Conservation (phyloP, 2,329 filamentous ascomycete species). For the Botryotinia narcissicola region DNA sequence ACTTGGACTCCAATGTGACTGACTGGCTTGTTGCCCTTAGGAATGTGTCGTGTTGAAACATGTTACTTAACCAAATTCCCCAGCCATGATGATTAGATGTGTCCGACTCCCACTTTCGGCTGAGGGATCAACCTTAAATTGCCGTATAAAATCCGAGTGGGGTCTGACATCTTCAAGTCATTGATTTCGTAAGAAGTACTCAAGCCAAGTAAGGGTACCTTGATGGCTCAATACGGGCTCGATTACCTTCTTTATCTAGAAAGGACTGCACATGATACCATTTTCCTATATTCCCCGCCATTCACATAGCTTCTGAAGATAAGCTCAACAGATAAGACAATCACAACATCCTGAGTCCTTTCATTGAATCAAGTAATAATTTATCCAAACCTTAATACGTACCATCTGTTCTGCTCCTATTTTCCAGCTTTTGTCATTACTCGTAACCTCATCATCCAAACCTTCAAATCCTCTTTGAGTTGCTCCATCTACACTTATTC, state of each 20-base stretch:
- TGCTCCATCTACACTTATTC: neutral
- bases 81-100: neutral
- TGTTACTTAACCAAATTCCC: neutral
- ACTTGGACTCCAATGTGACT: neutral
- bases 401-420: neutral
- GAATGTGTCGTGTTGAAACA: neutral
- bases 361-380: neutral
- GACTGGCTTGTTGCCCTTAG: neutral
- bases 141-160: neutral
- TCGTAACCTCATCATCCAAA: neutral
- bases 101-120: neutral
- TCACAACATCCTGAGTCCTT: neutral
- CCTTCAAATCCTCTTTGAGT: neutral
- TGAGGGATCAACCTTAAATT: neutral
- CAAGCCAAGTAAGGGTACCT: neutral
- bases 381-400: neutral
- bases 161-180: neutral
- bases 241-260: neutral
- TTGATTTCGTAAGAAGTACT: neutral
- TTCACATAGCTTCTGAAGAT: neutral
- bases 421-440: neutral
- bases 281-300: neutral
- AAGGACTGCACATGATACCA: neutral
- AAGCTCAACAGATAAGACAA: neutral
- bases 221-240: neutral